Percentiles rank a stretch among this genome's conserved stretches.
Conservation (phyloP, 202 grass and related monocot genomes). For the Musa balbisiana region DNA sequence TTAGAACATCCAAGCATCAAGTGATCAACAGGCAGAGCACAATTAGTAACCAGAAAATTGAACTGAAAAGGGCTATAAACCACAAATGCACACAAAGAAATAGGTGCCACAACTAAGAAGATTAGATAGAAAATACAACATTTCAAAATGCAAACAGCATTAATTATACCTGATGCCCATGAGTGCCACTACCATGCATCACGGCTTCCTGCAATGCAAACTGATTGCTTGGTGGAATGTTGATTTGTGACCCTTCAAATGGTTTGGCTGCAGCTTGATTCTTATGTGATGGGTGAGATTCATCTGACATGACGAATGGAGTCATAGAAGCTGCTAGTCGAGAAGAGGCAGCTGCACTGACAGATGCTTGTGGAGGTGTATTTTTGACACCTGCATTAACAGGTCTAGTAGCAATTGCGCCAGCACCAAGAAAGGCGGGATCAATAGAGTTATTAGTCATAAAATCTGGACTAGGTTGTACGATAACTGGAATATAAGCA, state of each 20-base stretch:
- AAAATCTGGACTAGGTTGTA: conserved; percentile 47
- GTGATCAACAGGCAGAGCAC: background rate
- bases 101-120: background rate
- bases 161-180: conserved; percentile 25
- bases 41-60: background rate
- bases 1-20: background rate
- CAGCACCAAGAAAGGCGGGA: conserved; percentile 21
- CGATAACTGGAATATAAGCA: conserved; percentile 43
- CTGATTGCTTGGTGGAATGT: conserved; percentile 33
- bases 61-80: background rate
- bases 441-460: conserved; percentile 34
- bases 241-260: conserved; percentile 30
- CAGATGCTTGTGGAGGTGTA: conserved; percentile 30
- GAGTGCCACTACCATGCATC: conserved; percentile 14
- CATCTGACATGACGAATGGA: conserved; percentile 21
- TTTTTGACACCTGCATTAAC: conserved; percentile 32
- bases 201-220: conserved; percentile 16
- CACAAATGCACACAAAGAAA: background rate
- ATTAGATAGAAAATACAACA: background rate
- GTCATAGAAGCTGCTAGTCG: conserved; percentile 25
- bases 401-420: conserved; percentile 31
- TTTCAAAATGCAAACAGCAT: conserved; percentile 11
- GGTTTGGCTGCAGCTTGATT: conserved; percentile 39
- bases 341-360: conserved; percentile 27
- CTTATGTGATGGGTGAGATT: conserved; percentile 28